Evolutionary conservation across 768 basidiomycete species (phyloP).

Genomic region (Megacollybia marginata): DNA sequence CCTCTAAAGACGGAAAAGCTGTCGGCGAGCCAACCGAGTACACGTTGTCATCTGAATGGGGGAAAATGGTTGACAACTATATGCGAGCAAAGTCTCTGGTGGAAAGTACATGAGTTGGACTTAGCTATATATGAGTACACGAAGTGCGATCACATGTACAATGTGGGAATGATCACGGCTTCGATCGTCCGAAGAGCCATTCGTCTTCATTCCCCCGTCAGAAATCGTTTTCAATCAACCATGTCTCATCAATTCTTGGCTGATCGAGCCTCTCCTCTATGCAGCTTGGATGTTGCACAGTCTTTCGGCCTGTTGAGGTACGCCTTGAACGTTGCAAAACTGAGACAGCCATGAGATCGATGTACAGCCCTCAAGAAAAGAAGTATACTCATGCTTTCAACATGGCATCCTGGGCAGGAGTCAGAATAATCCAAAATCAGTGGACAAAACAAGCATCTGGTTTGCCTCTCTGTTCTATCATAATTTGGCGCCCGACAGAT

Average conservation of each 20-base stretch:
- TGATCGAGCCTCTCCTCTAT: slow-evolving; percentile 70
- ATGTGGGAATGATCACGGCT: too few relatives aligned
- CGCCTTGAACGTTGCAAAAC: neutral
- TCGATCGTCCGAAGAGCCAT: too few relatives aligned
- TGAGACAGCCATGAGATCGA: slow-evolving; percentile 1
- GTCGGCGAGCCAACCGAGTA: slow-evolving; percentile 40
- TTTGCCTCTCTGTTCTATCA: neutral
- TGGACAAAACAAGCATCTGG: slow-evolving; percentile 63
- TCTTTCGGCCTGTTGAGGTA: slow-evolving; percentile 68
- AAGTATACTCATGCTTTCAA: slow-evolving; percentile 70
- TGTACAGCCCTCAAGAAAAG: slow-evolving; percentile 59
- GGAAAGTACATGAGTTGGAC: neutral
- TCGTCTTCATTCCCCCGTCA: too few relatives aligned
- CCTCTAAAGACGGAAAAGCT: slow-evolving; percentile 26
- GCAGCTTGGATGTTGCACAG: slow-evolving; percentile 58
- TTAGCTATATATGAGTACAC: too few relatives aligned
- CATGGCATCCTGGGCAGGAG: slow-evolving; percentile 78
- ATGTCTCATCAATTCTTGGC: slow-evolving; percentile 42
- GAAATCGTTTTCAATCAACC: too few relatives aligned
- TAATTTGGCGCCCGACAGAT: neutral
- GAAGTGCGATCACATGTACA: too few relatives aligned
- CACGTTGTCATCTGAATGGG: slow-evolving; percentile 55
- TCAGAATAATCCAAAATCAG: slow-evolving; percentile 76
- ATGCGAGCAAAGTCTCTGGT: slow-evolving; percentile 33
- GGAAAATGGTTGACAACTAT: slow-evolving; percentile 53